These are phyloP conservation scores for Solioccasus polychromus DNA, from an alignment of 768 basidiomycete genomes.

Conservation along the genomic window DNA sequence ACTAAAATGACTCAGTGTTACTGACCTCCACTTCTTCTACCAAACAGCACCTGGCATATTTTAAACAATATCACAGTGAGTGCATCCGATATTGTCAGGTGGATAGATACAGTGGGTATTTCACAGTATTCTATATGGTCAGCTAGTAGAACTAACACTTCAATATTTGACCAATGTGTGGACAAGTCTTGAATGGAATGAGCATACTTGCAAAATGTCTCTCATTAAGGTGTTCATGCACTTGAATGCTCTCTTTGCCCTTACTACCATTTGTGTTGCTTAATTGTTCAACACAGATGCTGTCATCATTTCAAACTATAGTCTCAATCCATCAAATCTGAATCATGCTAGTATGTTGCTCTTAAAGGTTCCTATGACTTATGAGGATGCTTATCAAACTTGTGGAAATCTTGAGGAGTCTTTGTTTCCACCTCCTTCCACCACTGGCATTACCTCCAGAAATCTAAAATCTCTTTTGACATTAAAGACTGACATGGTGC, in stretches of 20 bases:
- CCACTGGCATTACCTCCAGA: background rate
- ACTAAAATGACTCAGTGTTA: too few species aligned
- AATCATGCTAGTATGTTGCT: conserved; percentile 9
- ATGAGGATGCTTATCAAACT: background rate
- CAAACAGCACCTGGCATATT: too few species aligned
- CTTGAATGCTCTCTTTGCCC: background rate
- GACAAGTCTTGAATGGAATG: too few species aligned
- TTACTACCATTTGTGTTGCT: background rate
- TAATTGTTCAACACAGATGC: background rate
- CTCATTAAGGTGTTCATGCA: too few species aligned
- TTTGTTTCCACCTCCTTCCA: conserved; percentile 1
- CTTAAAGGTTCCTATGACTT: conserved; percentile 1
- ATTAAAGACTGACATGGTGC: conserved; percentile 10
- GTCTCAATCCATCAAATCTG: conserved; percentile 7
- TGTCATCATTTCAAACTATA: conserved; percentile 12
- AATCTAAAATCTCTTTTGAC: conserved; percentile 2
- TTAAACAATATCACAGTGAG: too few species aligned
- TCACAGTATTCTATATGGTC: too few species aligned
- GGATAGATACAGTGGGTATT: too few species aligned
- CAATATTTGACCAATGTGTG: too few species aligned
- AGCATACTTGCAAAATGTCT: too few species aligned
- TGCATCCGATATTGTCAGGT: too few species aligned
- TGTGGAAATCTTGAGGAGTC: conserved; percentile 10
- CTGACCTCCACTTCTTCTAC: too few species aligned
- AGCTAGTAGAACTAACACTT: too few species aligned